Base-by-base conservation (phyloP, 345 rosid genomes). In the Sonneratia caseolaris region DNA sequence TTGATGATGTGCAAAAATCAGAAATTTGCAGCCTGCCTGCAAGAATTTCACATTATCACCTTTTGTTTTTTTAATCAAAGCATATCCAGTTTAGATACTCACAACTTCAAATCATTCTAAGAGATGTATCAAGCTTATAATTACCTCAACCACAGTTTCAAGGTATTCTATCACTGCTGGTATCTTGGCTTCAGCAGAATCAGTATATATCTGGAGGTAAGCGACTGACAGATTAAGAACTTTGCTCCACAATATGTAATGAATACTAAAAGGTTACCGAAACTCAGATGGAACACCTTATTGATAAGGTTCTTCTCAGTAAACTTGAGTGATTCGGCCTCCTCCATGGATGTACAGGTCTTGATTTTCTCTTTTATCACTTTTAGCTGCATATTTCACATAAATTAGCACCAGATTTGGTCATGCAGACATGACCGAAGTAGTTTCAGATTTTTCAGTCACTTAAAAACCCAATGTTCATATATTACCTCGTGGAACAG, bases 131-230 rank as follows among this genome's bases (percentile, higher is more conserved):
- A 42, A 1, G 45, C 1, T 42, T 42, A 42, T 42, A 27, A 69
- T 71, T 81, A 91, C 98, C 98, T 94, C 98, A 74, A 94, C 71
- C 40, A 93, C 79, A 27, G 86, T 93, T 86, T 77, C 97, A 70
- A 91, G 80, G 82, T 91, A 91, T 70, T 88, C 97, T 74, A 91
- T 73, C 72, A 93, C 96, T 51, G 96, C 92, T 59, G 98, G 91
- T 70, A 91, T 87, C 83, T 93, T 93, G 82, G 95, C 97, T 82
- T 86, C 88, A 69, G 95, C 96, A 42, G 98, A 94, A 77, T 87
- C 95, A 24, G 88, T 91, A 75, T 91, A 94, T 73, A 94, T 94
- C 98, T 93, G 84, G 69, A 74, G 73, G 80, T 61, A 68, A 77
- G 32, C 15, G 32, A 45, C 19, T 18, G 47, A 19, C 9, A n/a